Evolutionary conservation across 352 stramenopile species (phyloP).

Genomic region (Aphanomyces astaci): DNA sequence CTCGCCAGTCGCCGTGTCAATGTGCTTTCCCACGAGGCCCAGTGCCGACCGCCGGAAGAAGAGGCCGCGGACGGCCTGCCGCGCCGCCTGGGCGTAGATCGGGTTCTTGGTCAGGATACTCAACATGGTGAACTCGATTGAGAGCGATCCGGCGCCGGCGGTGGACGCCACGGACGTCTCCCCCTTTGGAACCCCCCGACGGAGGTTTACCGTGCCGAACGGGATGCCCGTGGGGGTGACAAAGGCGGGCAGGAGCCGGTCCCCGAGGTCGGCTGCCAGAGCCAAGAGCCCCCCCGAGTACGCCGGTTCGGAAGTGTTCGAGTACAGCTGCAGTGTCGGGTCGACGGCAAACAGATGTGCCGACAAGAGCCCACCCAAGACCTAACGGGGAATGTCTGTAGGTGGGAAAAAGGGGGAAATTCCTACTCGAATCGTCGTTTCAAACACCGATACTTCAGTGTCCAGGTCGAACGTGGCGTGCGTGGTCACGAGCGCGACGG

Average conservation of each 20-base stretch:
- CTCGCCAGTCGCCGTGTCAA: conserved; percentile 85
- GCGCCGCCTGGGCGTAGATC: conserved; percentile 58
- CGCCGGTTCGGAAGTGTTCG: conserved; percentile 38
- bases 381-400: not conserved
- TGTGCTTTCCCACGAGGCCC: conserved; percentile 94
- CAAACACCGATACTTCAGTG: conserved; percentile 88
- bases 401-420: not conserved
- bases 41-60: conserved; percentile 66
- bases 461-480: conserved; percentile 75
- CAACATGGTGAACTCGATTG: conserved; percentile 96
- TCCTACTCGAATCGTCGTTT: conserved; percentile 86
- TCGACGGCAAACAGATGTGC: conserved; percentile 79
- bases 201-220: conserved; percentile 96
- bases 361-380: conserved; percentile 85
- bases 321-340: conserved; percentile 40
- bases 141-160: conserved; percentile 92
- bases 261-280: conserved; percentile 91
- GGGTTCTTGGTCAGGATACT: conserved; percentile 69
- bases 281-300: conserved; percentile 91
- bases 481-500: conserved; percentile 51
- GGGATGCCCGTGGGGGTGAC: conserved; percentile 93
- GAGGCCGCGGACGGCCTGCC: conserved; percentile 61
- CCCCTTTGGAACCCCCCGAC: conserved; percentile 71
- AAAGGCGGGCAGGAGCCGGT: conserved; percentile 95
- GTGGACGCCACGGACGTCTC: conserved; percentile 96